A percentile compares a stretch with the other conserved stretches of the same genome.
phyloP scores from a whole-genome alignment of 495 filamentous ascomycete genomes.

The Lasiosphaeriaceae sp. region DNA sequence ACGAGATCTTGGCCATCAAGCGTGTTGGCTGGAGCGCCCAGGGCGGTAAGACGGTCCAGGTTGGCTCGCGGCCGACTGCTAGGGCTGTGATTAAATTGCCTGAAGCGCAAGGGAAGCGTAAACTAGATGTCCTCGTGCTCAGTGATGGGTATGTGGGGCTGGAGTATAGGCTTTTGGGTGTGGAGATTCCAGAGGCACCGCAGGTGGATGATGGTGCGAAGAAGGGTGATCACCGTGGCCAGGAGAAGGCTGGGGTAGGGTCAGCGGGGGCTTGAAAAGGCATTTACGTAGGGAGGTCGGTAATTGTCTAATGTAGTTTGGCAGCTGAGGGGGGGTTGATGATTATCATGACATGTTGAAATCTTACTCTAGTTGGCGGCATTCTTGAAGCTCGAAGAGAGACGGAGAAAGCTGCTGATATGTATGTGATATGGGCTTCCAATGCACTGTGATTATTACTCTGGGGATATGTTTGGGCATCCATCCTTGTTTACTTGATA shows the following conservation, averaged over 20 bases:
- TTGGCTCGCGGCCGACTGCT: slow-evolving; percentile 38
- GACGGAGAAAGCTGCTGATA: no score
- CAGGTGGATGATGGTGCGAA: slow-evolving; percentile 14
- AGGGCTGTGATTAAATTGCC: slow-evolving; percentile 64
- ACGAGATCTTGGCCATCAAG: slow-evolving; percentile 83
- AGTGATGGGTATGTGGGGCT: slow-evolving; percentile 87
- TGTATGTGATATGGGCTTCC: no score
- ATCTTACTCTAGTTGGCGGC: no score
- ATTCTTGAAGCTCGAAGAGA: no score
- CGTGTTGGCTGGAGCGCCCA: slow-evolving; percentile 65
- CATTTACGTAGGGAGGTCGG: no score
- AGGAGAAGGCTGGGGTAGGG: not conserved
- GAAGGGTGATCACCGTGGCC: slow-evolving; percentile 9
- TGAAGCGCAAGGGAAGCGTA: slow-evolving; percentile 30
- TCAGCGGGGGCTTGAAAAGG: not conserved
- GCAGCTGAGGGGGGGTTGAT: no score
- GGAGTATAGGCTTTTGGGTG: slow-evolving; percentile 51
- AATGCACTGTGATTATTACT: no score
- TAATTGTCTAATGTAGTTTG: no score
- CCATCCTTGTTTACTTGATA: no score
- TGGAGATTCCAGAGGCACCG: slow-evolving; percentile 19
- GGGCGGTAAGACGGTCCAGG: slow-evolving; percentile 16
- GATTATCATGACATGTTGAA: no score
- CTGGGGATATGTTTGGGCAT: no score
- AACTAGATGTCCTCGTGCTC: slow-evolving; percentile 65